Base-by-base conservation (phyloP, 140 eudicot genomes). In the Cichorium intybus region DNA sequence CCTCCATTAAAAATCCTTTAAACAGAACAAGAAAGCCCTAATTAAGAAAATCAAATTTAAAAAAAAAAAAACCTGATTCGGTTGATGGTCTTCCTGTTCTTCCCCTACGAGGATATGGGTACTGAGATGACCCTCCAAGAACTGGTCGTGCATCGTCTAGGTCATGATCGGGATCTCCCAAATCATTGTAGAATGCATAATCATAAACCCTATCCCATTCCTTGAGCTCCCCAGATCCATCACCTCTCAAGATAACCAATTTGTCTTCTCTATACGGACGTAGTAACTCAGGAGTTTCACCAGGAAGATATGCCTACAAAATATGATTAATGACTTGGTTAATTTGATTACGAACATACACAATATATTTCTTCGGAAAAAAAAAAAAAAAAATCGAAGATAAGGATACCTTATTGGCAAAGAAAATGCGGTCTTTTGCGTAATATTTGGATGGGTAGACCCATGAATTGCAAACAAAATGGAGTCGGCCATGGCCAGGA, bases 121-220 rank as follows among this genome's bases (percentile, higher is more conserved):
- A 86, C 71, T 73, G 68, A 5, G 69, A 31, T 1, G 95, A 79
- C 20, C 95, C 97, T 10, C 97, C 97, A 50, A 82, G 83, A 39
- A 84, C 80, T 0, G 89, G 92, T n/a, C 97, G 66, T 18, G 64
- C 79, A 41, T 66, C 56, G 4, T 70, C 83, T 6, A 60, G 7
- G 5, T 79, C 80, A 37, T 77, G 66, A 43, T 86, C 87, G 4
- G 97, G 97, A 27, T 68, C 61, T 17, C 97, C 95, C 63, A 89
- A 80, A 74, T 89, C 97, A 54, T 89, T 83, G 79, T 89, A 89
- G 47, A 52, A 71, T 8, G 88, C 97, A 29, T 89, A 89, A 59
- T 86, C 95, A 34, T 89, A 86, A 21, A 89, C 95, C 18, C 95
- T 57, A 41, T 89, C 97, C 95, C 89, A 86, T 69, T 81, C 81